These are phyloP conservation scores for Aspergillus puulaauensis DNA, from an alignment of 2,329 filamentous ascomycete genomes.

Conservation along the genomic window DNA sequence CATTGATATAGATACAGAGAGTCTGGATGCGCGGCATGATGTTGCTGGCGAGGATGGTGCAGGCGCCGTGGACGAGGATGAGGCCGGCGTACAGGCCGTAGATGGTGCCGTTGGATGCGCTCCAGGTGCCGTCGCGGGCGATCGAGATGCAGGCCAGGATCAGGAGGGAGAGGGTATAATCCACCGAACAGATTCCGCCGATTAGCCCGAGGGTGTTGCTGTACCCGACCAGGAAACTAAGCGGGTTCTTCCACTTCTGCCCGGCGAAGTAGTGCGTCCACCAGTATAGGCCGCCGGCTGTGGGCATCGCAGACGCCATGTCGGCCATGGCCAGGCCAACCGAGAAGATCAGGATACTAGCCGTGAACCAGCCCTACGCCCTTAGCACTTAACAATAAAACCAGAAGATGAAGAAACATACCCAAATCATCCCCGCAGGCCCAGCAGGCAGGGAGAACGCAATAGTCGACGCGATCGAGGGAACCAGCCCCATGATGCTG, in stretches of 20 bases:
- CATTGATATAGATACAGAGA: conserved; percentile 56
- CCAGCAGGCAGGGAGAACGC: conserved; percentile 60
- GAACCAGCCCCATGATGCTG: conserved; percentile 61
- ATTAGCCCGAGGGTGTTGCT: conserved; percentile 62
- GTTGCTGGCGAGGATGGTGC: conserved; percentile 53
- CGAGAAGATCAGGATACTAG: conserved; percentile 57
- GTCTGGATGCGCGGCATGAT: conserved; percentile 62
- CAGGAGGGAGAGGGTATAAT: conserved; percentile 46
- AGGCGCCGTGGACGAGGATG: conserved; percentile 55
- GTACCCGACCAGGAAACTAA: conserved; percentile 62
- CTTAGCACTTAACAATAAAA: neutral
- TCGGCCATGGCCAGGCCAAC: conserved; percentile 61
- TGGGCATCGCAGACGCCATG: conserved; percentile 57
- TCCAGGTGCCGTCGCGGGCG: conserved; percentile 56
- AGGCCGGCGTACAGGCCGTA: conserved; percentile 58
- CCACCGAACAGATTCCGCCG: conserved; percentile 62
- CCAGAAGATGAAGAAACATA: conserved; percentile 21
- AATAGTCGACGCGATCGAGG: conserved; percentile 61
- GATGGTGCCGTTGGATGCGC: conserved; percentile 55
- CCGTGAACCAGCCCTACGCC: conserved; percentile 55
- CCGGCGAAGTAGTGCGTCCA: conserved; percentile 61
- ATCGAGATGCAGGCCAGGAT: conserved; percentile 58
- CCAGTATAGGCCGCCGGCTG: conserved; percentile 59
- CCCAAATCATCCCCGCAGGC: conserved; percentile 63
- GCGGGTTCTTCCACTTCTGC: conserved; percentile 54